A percentile compares a stretch with the other conserved stretches of the same genome.
phyloP scores from a whole-genome alignment of 2,329 filamentous ascomycete species.

The Lachnellula cervina region DNA sequence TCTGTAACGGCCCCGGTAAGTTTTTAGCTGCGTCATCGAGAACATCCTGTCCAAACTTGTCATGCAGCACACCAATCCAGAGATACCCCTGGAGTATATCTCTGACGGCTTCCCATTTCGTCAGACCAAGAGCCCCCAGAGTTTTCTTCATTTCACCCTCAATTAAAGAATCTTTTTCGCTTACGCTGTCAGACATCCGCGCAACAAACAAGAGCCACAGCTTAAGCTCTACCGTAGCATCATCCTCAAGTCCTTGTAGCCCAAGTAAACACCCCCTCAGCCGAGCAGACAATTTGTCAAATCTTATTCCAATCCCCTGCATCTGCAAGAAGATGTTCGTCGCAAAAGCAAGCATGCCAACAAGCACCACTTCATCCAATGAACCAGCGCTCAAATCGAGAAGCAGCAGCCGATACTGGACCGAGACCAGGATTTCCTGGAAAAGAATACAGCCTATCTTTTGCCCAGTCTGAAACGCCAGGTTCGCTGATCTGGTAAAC shows the following conservation, averaged over 20 bases:
- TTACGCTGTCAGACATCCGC: neutral
- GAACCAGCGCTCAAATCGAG: conserved; percentile 27
- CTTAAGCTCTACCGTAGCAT: neutral
- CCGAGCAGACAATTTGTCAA: neutral
- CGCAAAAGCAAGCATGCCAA: conserved; percentile 36
- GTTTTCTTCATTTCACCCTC: neutral
- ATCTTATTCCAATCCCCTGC: neutral
- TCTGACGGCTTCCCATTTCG: neutral
- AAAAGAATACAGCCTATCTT: conserved; percentile 21
- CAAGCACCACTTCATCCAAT: conserved; percentile 33
- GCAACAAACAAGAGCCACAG: conserved; percentile 3
- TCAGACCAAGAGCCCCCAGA: neutral
- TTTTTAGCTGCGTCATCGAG: neutral
- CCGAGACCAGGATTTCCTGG: conserved; percentile 34
- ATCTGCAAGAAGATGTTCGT: conserved; percentile 35
- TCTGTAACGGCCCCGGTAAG: neutral
- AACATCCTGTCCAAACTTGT: neutral
- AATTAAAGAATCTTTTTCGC: neutral
- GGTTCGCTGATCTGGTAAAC: conserved; percentile 28
- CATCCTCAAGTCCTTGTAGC: neutral
- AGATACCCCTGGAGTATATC: neutral
- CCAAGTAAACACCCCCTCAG: neutral
- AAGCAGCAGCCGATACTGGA: conserved; percentile 37
- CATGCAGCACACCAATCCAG: conserved; percentile 7
- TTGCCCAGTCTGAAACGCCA: conserved; percentile 21